These are phyloP conservation scores for Metschnikowia reukaufii DNA, from an alignment of 805 yeast genomes.

Conservation along the genomic window DNA sequence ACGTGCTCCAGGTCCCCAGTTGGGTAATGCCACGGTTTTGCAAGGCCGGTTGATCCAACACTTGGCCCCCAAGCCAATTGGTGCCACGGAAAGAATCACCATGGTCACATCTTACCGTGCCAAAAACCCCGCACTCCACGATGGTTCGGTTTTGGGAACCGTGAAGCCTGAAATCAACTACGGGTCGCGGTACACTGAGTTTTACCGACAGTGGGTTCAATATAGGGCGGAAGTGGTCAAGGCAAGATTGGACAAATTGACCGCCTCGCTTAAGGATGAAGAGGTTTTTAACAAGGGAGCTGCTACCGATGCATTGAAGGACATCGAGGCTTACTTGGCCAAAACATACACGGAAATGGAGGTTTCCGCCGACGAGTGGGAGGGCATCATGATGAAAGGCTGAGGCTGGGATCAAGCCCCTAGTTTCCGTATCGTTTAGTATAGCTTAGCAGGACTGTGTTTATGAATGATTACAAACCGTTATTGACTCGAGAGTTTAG, in stretches of 20 bases:
- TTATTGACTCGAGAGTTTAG: slow-evolving; percentile 4
- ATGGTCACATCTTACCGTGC: slow-evolving; percentile 44
- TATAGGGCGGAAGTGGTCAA: slow-evolving; percentile 30
- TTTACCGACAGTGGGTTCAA: slow-evolving; percentile 40
- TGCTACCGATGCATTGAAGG: slow-evolving; percentile 18
- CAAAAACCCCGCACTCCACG: slow-evolving; percentile 28
- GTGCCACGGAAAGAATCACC: slow-evolving; percentile 38
- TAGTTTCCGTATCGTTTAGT: too few relatives aligned
- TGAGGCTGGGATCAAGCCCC: too few relatives aligned
- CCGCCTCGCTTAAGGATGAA: slow-evolving; percentile 12
- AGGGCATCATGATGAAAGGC: slow-evolving; percentile 10
- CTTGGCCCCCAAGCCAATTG: slow-evolving; percentile 30
- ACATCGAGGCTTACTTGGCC: slow-evolving; percentile 16
- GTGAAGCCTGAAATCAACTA: slow-evolving; percentile 41
- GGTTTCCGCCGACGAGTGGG: slow-evolving; percentile 18
- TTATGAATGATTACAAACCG: slow-evolving; percentile 9
- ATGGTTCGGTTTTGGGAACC: slow-evolving; percentile 34
- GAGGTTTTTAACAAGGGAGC: slow-evolving; percentile 29
- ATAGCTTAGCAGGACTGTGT: neutral
- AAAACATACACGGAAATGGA: slow-evolving; percentile 21
- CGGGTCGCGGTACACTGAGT: slow-evolving; percentile 35
- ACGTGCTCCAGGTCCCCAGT: slow-evolving; percentile 19
- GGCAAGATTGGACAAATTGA: slow-evolving; percentile 26
- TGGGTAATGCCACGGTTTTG: slow-evolving; percentile 22
- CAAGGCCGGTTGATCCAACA: slow-evolving; percentile 23